A percentile compares a stretch with the other conserved stretches of the same genome.
phyloP scores from a whole-genome alignment of 345 rosid species.

The Gossypium sturtianum region DNA sequence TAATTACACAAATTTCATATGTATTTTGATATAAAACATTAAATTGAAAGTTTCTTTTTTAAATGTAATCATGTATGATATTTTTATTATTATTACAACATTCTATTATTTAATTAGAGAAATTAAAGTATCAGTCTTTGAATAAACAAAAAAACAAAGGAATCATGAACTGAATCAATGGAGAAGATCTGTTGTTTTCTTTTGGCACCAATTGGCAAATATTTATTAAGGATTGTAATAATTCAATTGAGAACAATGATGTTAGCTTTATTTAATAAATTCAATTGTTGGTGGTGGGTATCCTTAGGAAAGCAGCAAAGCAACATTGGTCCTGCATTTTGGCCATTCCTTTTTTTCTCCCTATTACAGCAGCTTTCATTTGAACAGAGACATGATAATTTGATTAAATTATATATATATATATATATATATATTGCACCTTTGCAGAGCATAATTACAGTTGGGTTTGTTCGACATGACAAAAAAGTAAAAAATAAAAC shows the following conservation, averaged over 20 bases:
- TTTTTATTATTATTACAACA: too few species aligned
- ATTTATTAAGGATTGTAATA: background rate
- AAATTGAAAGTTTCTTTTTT: too few species aligned
- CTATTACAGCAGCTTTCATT: background rate
- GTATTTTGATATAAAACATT: too few species aligned
- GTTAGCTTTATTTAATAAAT: background rate
- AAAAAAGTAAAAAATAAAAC: too few species aligned
- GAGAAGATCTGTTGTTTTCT: background rate
- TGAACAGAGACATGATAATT: background rate
- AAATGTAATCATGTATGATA: too few species aligned
- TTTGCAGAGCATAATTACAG: background rate
- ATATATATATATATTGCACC: background rate
- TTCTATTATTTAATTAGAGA: too few species aligned
- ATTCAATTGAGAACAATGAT: background rate
- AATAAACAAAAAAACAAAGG: too few species aligned
- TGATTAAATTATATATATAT: background rate
- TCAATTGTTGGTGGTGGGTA: background rate
- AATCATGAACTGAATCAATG: background rate
- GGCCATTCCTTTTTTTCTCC: too few species aligned
- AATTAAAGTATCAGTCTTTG: too few species aligned
- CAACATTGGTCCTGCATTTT: background rate
- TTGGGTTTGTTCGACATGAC: background rate
- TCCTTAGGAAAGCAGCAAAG: conserved; percentile 2
- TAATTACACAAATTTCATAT: too few species aligned
- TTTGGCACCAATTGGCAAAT: background rate